Evolutionary conservation across 164 flowering plant genomes (phyloP), one percentile per base, ranked within the genome.

Genomic region (Vitis riparia): DNA sequence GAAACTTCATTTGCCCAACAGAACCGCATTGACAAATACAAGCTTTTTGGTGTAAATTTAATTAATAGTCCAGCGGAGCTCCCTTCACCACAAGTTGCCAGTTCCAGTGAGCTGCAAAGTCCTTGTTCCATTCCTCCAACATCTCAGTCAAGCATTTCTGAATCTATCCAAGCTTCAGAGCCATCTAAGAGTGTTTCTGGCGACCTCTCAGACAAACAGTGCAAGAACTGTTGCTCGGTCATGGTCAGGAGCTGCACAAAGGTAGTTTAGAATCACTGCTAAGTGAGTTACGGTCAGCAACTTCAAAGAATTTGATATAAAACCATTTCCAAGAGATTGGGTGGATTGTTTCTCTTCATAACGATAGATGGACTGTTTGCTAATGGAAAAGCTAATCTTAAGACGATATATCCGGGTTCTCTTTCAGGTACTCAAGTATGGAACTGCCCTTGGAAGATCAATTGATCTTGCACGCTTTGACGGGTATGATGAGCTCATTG

Each of bases 41-140:
- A 55, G 82, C 66, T 88, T 15, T 86, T 86, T 71, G 92, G 90
- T 32, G 86, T 85, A 66, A 69, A 79, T 68, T 61, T 86, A 58
- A 70, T 52, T 19, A 68, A 63, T 30, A 71, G 23, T 65, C 74
- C 71, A 62, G 1, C 66, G 44, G 85, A 81, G 77, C 76, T 77
- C 67, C 76, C 81, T 67, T 78, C 88, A 72, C 76, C 17, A 55
- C 74, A 68, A 77, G 56, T 60, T 53, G 65, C 70, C 19, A 67
- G 63, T 72, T 71, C 80, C 47, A 60, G 62, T 23, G 68, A 68
- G 29, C 62, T 51, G 15, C 65, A 9, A 56, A 55, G 67, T 61
- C 66, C 29, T 57, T 44, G 66, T 63, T 19, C 63, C 17, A 51
- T 71, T 9, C 71, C 74, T 69, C 77, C 67, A 68, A 63, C 63